phyloP scores from a whole-genome alignment of 345 rosid species.

The Nephelium lappaceum region DNA sequence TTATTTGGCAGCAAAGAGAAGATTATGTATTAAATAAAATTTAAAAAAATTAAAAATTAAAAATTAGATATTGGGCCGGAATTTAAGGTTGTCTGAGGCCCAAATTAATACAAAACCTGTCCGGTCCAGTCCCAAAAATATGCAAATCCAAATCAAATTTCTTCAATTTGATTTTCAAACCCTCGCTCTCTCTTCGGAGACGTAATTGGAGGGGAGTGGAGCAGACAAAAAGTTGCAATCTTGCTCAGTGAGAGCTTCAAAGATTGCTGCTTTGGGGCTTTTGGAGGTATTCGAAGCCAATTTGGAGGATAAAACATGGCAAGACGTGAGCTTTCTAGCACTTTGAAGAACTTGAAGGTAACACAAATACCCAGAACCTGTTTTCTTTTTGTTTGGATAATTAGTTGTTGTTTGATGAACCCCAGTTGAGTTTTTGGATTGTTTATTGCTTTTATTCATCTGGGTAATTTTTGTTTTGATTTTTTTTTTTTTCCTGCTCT shows the following conservation, averaged over 20 bases:
- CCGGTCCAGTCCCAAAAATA: neutral
- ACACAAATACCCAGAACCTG: neutral
- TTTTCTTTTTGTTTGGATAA: neutral
- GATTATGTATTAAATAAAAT: no score
- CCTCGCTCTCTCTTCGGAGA: neutral
- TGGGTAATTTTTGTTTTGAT: slow-evolving; percentile 19
- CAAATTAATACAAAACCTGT: neutral
- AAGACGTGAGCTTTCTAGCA: slow-evolving; percentile 84
- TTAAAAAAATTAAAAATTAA: neutral
- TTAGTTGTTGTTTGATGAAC: neutral
- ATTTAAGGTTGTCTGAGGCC: neutral
- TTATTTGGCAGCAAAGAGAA: no score
- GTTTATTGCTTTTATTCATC: slow-evolving; percentile 22
- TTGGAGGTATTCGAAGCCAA: neutral
- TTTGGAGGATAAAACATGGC: slow-evolving; percentile 45
- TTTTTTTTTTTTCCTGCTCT: neutral
- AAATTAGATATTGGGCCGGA: neutral
- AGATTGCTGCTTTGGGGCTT: neutral
- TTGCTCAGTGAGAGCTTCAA: neutral
- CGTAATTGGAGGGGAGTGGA: neutral
- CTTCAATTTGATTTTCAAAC: neutral
- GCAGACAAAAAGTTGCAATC: neutral
- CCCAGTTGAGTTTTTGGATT: slow-evolving; percentile 14
- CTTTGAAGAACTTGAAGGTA: slow-evolving; percentile 90
- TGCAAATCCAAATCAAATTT: neutral